phyloP scores from a whole-genome alignment of 345 rosid species.

The Murraya paniculata region DNA sequence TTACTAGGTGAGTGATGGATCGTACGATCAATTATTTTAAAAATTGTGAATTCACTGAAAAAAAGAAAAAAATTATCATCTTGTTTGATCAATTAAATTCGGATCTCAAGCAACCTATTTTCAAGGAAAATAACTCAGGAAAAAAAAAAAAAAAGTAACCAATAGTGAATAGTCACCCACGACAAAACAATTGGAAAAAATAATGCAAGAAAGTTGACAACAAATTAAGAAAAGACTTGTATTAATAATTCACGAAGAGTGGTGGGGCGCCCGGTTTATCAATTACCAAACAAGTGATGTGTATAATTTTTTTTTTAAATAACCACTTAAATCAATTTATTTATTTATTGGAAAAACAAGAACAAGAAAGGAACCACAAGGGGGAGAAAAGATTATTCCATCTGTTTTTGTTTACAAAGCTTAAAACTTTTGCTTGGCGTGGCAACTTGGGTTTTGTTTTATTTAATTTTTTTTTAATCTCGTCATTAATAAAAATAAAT shows the following conservation, averaged over 20 bases:
- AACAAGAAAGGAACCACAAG: constrained; percentile 11
- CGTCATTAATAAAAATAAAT: too few species aligned
- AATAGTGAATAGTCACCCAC: too few species aligned
- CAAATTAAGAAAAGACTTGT: neutral
- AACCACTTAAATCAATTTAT: neutral
- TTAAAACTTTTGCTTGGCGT: constrained; percentile 4
- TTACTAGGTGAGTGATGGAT: too few species aligned
- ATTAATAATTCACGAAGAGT: neutral
- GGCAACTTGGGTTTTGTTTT: neutral
- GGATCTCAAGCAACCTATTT: too few species aligned
- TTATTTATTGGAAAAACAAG: neutral
- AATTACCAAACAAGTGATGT: neutral
- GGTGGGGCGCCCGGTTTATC: neutral
- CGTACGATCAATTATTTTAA: too few species aligned
- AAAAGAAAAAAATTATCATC: too few species aligned
- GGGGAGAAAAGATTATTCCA: constrained; percentile 2
- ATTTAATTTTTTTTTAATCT: neutral
- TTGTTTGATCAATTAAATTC: too few species aligned
- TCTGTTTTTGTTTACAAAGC: neutral
- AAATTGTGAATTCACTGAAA: too few species aligned
- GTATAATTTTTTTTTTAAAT: too few species aligned
- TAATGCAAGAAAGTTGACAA: neutral
- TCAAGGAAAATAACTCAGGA: too few species aligned
- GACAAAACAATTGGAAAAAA: neutral
- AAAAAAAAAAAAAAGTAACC: too few species aligned